Conservation (phyloP, 176 grass and related monocot species). For the Leersia perrieri region DNA sequence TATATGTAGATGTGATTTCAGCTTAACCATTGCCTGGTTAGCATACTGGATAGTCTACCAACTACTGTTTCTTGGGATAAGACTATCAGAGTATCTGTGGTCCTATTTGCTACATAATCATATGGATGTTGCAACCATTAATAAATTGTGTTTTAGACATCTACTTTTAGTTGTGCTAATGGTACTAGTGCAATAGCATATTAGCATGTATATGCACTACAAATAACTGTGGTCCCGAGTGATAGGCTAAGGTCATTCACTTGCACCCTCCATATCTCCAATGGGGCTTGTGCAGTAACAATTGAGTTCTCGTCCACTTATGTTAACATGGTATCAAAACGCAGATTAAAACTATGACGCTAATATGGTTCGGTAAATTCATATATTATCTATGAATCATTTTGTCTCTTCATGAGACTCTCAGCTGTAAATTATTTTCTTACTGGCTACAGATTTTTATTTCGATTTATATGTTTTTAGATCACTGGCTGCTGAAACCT, state of each 20-base stretch:
- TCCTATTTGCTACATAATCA: background rate
- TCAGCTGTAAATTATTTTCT: background rate
- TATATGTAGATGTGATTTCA: constrained; percentile 14
- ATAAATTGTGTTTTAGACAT: background rate
- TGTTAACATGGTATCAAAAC: background rate
- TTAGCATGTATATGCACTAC: background rate
- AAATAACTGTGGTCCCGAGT: background rate
- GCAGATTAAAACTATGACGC: background rate
- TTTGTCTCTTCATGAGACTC: constrained; percentile 6
- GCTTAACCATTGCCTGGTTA: background rate
- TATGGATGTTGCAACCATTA: background rate
- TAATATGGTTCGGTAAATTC: background rate
- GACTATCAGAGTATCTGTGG: background rate
- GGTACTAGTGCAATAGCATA: background rate
- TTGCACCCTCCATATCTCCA: background rate
- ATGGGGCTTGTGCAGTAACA: background rate
- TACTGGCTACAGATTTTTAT: constrained; percentile 15
- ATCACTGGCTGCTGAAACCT: constrained; percentile 89
- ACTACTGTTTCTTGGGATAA: background rate
- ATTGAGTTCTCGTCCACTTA: background rate
- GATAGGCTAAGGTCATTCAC: background rate
- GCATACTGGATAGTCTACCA: background rate
- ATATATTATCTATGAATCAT: background rate
- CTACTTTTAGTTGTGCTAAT: background rate
- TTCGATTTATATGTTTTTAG: constrained; percentile 37